Evolutionary conservation across 2,329 filamentous ascomycete genomes (phyloP).

Genomic region (Xylariaceae sp.): DNA sequence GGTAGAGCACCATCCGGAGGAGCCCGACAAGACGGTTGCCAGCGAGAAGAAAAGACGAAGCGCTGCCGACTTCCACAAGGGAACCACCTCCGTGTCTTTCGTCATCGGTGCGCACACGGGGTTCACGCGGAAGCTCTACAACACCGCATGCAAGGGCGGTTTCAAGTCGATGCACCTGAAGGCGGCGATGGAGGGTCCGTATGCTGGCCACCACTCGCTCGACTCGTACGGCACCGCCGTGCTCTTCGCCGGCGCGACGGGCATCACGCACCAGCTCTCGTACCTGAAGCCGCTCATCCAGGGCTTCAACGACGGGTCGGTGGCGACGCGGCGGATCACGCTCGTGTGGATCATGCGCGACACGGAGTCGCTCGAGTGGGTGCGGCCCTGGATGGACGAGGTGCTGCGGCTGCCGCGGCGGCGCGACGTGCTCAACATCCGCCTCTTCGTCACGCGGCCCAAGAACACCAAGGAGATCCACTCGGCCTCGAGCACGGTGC

Average conservation of each 20-base stretch:
- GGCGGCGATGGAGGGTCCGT: slow-evolving; percentile 83
- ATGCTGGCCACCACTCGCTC: slow-evolving; percentile 74
- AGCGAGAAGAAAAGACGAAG: slow-evolving; percentile 30
- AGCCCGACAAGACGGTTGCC: slow-evolving; percentile 26
- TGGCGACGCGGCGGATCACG: slow-evolving; percentile 73
- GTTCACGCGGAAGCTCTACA: slow-evolving; percentile 75
- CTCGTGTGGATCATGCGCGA: slow-evolving; percentile 92
- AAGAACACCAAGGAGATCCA: slow-evolving; percentile 75
- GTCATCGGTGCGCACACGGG: slow-evolving; percentile 83
- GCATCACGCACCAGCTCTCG: slow-evolving; percentile 90
- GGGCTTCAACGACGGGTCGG: slow-evolving; percentile 60
- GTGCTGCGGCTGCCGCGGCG: slow-evolving; percentile 73
- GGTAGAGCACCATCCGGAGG: slow-evolving; percentile 49
- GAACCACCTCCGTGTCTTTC: slow-evolving; percentile 60
- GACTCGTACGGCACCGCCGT: slow-evolving; percentile 89
- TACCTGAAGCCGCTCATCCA: slow-evolving; percentile 73
- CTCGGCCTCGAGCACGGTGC: slow-evolving; percentile 69
- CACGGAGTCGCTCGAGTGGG: slow-evolving; percentile 85
- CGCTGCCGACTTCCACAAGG: slow-evolving; percentile 15
- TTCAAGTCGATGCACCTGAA: slow-evolving; percentile 51
- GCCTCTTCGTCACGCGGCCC: slow-evolving; percentile 85
- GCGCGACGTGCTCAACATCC: slow-evolving; percentile 74
- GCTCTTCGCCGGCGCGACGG: slow-evolving; percentile 85
- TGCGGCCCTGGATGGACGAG: slow-evolving; percentile 72
- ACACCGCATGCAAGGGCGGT: slow-evolving; percentile 52